Evolutionary conservation across 805 yeast species (phyloP).

Genomic region (Babjeviella inositovora): DNA sequence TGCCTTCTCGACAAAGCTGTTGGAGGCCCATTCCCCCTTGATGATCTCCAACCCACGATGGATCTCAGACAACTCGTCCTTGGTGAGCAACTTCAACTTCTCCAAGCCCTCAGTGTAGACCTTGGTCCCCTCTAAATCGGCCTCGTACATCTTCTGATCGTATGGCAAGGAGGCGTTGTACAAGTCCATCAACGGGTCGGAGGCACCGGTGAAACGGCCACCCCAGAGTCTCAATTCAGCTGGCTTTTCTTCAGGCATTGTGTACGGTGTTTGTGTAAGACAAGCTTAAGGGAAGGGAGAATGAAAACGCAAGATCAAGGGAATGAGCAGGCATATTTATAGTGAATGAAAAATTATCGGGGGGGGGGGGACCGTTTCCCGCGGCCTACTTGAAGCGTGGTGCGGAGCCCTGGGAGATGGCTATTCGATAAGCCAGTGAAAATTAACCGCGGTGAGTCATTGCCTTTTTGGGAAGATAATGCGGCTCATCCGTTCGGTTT

Average conservation of each 20-base stretch:
- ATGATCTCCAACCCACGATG: slow-evolving; percentile 69
- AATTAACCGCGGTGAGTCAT: no score
- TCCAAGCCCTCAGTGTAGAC: slow-evolving; percentile 81
- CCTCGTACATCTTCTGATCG: slow-evolving; percentile 87
- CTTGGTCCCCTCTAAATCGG: slow-evolving; percentile 86
- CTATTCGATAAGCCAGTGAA: no score
- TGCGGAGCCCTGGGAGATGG: no score
- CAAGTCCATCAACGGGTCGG: slow-evolving; percentile 94
- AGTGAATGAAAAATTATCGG: no score
- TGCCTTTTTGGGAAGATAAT: no score
- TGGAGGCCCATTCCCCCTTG: slow-evolving; percentile 67
- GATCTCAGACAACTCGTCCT: slow-evolving; percentile 62
- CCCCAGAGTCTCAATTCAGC: slow-evolving; percentile 85
- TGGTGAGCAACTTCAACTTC: slow-evolving; percentile 60
- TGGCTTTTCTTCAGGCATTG: slow-evolving; percentile 22
- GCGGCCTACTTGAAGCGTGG: no score
- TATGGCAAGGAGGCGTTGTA: slow-evolving; percentile 96
- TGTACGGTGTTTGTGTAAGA: slow-evolving; percentile 1
- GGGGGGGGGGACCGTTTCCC: no score
- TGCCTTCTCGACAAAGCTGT: slow-evolving; percentile 53
- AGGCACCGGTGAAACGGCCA: slow-evolving; percentile 93
- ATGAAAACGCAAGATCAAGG: not conserved
- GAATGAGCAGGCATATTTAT: slow-evolving; percentile 1
- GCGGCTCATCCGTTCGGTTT: no score
- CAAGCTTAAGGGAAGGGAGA: not conserved